phyloP scores from a whole-genome alignment of 305 asterid genomes.

The Petunia hybrid region DNA sequence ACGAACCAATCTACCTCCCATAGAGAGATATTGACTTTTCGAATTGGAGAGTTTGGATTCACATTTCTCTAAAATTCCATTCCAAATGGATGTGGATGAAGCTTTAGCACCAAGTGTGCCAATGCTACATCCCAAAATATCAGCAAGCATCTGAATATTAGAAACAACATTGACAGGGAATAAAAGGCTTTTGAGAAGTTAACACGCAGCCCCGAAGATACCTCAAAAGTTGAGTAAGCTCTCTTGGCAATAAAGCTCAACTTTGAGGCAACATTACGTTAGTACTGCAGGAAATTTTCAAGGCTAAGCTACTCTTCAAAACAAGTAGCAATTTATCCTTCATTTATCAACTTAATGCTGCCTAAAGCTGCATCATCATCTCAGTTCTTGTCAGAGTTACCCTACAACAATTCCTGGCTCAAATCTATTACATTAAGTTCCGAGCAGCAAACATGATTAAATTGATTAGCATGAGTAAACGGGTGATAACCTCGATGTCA shows the following conservation, averaged over 20 bases:
- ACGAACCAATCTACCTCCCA: too few species aligned
- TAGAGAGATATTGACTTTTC: too few species aligned
- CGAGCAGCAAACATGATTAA: neutral
- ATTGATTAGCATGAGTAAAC: neutral
- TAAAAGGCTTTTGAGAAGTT: neutral
- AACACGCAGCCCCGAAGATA: too few species aligned
- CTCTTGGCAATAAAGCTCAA: neutral
- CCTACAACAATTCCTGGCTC: neutral
- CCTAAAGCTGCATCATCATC: neutral
- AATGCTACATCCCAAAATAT: too few species aligned
- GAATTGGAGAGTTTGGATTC: too few species aligned
- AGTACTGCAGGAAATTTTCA: neutral
- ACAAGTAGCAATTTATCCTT: neutral
- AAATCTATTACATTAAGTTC: slow-evolving; percentile 5
- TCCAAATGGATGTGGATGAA: too few species aligned
- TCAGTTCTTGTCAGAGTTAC: neutral
- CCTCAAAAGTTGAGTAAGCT: neutral
- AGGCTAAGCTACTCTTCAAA: neutral
- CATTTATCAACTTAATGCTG: neutral
- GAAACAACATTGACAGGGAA: too few species aligned
- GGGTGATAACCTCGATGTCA: neutral
- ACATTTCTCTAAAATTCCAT: too few species aligned
- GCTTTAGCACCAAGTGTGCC: too few species aligned
- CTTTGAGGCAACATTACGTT: neutral
- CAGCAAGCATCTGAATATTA: too few species aligned